Evolutionary conservation across 805 yeast species (phyloP).

Genomic region (Candida oleophila): DNA sequence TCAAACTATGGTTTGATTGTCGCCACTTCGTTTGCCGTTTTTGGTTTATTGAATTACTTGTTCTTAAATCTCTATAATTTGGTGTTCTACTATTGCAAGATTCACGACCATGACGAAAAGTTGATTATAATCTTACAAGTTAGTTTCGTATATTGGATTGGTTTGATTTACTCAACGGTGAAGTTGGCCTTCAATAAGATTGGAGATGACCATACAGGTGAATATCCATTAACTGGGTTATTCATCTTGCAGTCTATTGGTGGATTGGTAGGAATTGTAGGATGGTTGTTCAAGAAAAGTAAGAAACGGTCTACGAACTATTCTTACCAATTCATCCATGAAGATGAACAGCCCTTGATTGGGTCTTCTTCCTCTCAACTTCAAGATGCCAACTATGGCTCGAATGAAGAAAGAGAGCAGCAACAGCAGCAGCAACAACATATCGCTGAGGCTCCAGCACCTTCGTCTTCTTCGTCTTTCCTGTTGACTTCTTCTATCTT

Average conservation of each 20-base stretch:
- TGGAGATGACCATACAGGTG: conserved; percentile 52
- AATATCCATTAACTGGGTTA: conserved; percentile 46
- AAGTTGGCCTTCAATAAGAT: conserved; percentile 47
- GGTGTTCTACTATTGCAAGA: conserved; percentile 30
- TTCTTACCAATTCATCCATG: conserved; percentile 2
- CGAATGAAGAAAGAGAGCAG: conserved; percentile 9
- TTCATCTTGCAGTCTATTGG: conserved; percentile 48
- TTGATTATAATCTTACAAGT: conserved; percentile 46
- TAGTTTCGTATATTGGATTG: conserved; percentile 56
- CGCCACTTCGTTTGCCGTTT: conserved; percentile 41
- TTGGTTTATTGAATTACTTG: conserved; percentile 55
- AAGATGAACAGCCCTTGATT: conserved; percentile 31
- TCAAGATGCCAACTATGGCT: conserved; percentile 17
- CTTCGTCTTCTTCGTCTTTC: conserved; percentile 23
- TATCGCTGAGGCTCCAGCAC: not conserved
- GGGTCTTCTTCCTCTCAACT: conserved; percentile 8
- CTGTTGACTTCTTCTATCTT: conserved; percentile 5
- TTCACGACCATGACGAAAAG: conserved; percentile 44
- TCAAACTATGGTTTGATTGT: conserved; percentile 40
- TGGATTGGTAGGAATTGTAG: conserved; percentile 51
- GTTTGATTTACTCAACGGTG: conserved; percentile 42
- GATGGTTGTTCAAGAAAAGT: conserved; percentile 35
- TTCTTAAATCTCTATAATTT: conserved; percentile 47
- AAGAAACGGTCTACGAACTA: conserved; percentile 8
- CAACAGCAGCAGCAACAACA: not conserved